Evolutionary conservation across 2,329 filamentous ascomycete genomes (phyloP), one percentile per base, ranked within the genome.

Genomic region (Aspergillus puulaauensis): DNA sequence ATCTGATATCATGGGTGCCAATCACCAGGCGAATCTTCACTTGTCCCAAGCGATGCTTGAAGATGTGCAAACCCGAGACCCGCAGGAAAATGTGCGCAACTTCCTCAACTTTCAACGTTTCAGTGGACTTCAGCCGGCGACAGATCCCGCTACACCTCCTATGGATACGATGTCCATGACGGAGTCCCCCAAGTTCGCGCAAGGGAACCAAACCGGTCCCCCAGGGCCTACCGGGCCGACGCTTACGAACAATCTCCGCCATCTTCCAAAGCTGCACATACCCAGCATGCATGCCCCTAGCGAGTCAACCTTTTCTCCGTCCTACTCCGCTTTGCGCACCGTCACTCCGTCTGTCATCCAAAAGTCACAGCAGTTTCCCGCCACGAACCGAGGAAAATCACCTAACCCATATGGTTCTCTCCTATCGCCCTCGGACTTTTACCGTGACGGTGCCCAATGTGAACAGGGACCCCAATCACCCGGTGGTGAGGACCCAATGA

Each of bases 71-170:
- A 80, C 81, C 17, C 84, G 89, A 53, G 92, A 97, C 69, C 90
- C 93, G 6, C 93, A 96, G 73, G 93, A 97, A 76, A 96, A 93
- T 66, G 91, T 98, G 37, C 88, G 90, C 69, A 91, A 96, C 64
- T 98, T 96, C 75, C 83, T 98, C 53, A 85, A 85, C 69, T 93
- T 96, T 72, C 93, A 98, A 72, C 88, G 90, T 72, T 51, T 77
- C 1, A 69, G 62, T 49, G 60, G 51, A 23, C 54, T 70, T 14
- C 64, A 66, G 69, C 61, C 64, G n/a, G 56, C 46, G 1, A 45
- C 39, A 1, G 50, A 61, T n/a, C 59, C 59, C 47, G 45, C 59
- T 6, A 61, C 59, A 6, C 59, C 59, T 4, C 59, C 59, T 14
- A 11, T 15, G 3, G 59, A 61, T 14, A 46, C 7, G 21, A 27